A percentile compares a stretch with the other conserved stretches of the same genome.
Conservation (phyloP, 2,329 filamentous ascomycete genomes). For the Westerdykella aurantiaca region DNA sequence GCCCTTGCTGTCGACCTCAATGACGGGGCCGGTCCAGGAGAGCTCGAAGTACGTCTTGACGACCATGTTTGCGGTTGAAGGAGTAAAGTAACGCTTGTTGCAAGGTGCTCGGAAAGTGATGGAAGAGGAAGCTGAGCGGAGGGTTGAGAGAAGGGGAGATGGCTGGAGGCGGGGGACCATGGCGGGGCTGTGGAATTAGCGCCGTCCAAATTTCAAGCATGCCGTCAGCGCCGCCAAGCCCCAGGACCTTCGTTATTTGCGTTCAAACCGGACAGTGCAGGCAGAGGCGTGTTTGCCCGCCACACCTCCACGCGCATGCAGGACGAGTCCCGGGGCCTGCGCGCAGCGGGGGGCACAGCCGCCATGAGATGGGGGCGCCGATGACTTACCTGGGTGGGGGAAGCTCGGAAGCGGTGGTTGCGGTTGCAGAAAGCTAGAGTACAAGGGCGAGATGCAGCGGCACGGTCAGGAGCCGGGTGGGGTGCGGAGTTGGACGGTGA, state of each 20-base stretch:
- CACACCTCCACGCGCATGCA: conserved; percentile 5
- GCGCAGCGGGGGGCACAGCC: neutral
- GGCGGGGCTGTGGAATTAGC: conserved; percentile 36
- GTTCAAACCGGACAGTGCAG: conserved; percentile 4
- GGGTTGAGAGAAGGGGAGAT: conserved; percentile 28
- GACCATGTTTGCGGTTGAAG: conserved; percentile 68
- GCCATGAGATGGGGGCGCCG: neutral
- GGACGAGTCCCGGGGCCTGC: conserved; percentile 8
- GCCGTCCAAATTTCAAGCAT: conserved; percentile 8
- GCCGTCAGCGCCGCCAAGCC: conserved; percentile 8
- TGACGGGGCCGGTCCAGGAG: conserved; percentile 62
- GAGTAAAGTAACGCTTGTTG: conserved; percentile 52
- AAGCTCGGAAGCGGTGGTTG: conserved; percentile 11
- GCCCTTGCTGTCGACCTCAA: conserved; percentile 55
- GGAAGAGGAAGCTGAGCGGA: conserved; percentile 26
- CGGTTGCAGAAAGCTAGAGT: conserved; percentile 1
- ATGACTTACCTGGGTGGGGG: conserved; percentile 2
- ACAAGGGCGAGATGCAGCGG: neutral
- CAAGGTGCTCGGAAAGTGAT: conserved; percentile 32
- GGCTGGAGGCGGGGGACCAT: conserved; percentile 34
- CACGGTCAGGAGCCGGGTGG: neutral
- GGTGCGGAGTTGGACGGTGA: conserved; percentile 15
- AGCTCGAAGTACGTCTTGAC: conserved; percentile 71
- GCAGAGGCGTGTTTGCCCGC: conserved; percentile 2
- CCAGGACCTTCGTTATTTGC: too few species aligned